Evolutionary conservation across 2,329 filamentous ascomycete genomes (phyloP), one percentile per base, ranked within the genome.

Genomic region (Dothistroma pini): DNA sequence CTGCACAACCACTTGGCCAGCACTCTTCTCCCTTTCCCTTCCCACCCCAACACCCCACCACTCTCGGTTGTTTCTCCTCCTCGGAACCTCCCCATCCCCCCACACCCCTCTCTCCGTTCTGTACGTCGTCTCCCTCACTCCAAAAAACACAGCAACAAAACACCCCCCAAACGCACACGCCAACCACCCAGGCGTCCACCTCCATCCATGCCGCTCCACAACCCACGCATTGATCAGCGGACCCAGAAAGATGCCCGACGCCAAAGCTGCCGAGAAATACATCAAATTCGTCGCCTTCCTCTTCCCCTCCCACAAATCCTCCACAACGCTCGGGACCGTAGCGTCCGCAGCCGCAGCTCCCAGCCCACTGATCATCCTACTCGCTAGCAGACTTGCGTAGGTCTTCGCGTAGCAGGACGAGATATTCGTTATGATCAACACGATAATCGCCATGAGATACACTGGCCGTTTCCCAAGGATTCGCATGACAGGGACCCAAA

Each of bases 211-310:
- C 16, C 63, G 56, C 56, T 72, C 66, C 2, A 70, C 64, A 19
- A 72, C 63, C 48, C 62, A 70, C 1, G 66, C 70, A 60, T 72
- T 72, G 47, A 74, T 76, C 25, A 76, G 54, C 1, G 75, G 74
- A 0, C 75, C 76, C 8, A 78, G 53, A 52, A 76, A 77, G 10
- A 76, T 65, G 1, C 76, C 76, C 21, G 67, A 66, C 0, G 73
- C 70, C 52, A 78, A 60, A 7, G 75, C 72, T 9, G 76, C 58
- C 50, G 75, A 70, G 54, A 78, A 77, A 41, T 74, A 69, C 75
- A 77, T 77, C 68, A 77, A 68, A 41, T 70, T 73, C 41, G 72
- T 69, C 1, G 74, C 76, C 12, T 75, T 69, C 47, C 75, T 68
- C 19, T 75, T 68, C 9, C 70, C 62, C 34, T 67, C 69, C 38